Evolutionary conservation across 305 asterid genomes (phyloP), one percentile per base, ranked within the genome.

Genomic region (Ilex paraguariensis): DNA sequence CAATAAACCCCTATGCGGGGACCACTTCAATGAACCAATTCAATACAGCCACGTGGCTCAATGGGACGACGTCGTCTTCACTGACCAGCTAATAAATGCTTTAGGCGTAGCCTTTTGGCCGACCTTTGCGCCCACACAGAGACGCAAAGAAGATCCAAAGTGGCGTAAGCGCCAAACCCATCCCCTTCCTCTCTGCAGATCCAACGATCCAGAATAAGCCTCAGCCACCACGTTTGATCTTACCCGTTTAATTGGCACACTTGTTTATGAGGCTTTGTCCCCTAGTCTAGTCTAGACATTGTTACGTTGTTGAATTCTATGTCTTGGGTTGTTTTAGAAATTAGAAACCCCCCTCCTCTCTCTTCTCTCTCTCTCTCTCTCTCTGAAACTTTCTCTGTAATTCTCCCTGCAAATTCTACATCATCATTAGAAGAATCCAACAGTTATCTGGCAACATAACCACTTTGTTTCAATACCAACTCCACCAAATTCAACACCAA

Each of bases 131-230:
- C 79, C 79, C 70, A 83, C 78, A 80, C 73, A 72, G 28, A 76
- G 87, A 87, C 85, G 91, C 94, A 78, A 80, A 81, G 87, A 80
- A 82, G 82, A 79, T 65, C 84, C 87, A 87, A 88, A 76, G 13
- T 77, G 64, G 86, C 90, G 89, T 82, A 84, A 81, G 88, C 88
- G 86, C 92, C 97, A 80, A 82, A 76, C 80, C 78, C 84, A 69
- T 63, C 67, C 61, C 39, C 58, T 71, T 71, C 9, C 68, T 66
- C 67, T 48, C 60, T 36, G 49, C 63, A 1, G 10, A 87, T 88
- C 95, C 10, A 59, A 84, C 85, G 91, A 80, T 53, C 21, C 40
- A 56, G 17, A n/a, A 7, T 0, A 30, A 40, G 56, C 75, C 62
- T 45, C 63, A 83, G 86, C 82, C 90, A 78, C 78, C 79, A 42